Evolutionary conservation across 441 rosid genomes (phyloP).

Genomic region (Euphorbia corollata): DNA sequence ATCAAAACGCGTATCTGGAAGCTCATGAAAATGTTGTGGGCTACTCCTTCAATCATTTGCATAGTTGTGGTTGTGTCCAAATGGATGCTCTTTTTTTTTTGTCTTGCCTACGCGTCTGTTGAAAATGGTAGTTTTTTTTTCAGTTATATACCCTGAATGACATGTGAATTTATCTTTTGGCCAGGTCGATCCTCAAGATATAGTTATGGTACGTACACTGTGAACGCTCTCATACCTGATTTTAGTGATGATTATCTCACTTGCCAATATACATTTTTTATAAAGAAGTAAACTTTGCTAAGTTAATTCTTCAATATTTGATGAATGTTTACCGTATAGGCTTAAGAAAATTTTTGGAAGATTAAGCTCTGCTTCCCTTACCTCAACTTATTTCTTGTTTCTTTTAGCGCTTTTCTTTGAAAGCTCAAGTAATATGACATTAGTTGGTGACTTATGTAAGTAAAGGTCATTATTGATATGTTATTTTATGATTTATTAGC

Average conservation of each 20-base stretch:
- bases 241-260: conserved; percentile 1
- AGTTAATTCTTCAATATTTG: not conserved
- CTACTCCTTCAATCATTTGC: not conserved
- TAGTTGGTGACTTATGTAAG: not conserved
- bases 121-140: not conserved
- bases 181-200: conserved; percentile 99
- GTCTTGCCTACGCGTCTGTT: not conserved
- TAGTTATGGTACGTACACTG: conserved; percentile 66
- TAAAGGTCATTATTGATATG: not conserved
- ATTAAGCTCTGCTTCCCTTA: not conserved
- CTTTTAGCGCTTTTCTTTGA: not conserved
- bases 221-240: not conserved
- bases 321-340: not conserved
- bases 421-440: not conserved
- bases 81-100: not conserved
- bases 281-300: not conserved
- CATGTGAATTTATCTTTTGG: conserved; percentile 13
- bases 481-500: not conserved
- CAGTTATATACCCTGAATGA: conserved; percentile 8
- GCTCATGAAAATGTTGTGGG: not conserved
- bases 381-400: too few species aligned
- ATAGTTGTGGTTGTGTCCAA: not conserved
- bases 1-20: not conserved
- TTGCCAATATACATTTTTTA: not conserved
- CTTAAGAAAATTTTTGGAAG: not conserved